Percentiles rank a stretch among this genome's conserved stretches.
phyloP scores from a whole-genome alignment of 768 basidiomycete genomes.

The Suillus spraguei region DNA sequence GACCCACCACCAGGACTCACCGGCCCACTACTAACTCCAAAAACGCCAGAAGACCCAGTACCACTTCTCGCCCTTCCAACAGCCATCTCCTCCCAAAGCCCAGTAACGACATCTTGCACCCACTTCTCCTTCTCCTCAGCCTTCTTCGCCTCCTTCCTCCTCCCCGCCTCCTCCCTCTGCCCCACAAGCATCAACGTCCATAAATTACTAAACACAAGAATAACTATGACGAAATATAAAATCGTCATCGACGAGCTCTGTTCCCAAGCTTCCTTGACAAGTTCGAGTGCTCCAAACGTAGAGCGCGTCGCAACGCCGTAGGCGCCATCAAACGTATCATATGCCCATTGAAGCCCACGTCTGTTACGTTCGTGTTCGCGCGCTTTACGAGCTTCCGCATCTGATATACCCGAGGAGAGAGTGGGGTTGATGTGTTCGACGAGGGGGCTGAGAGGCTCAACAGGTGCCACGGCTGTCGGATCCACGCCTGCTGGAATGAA shows the following conservation, averaged over 20 bases:
- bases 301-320: slow-evolving; percentile 70
- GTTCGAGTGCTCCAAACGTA: slow-evolving; percentile 72
- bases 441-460: slow-evolving; percentile 37
- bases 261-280: slow-evolving; percentile 80
- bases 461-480: slow-evolving; percentile 50
- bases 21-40: not conserved
- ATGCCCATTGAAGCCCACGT: slow-evolving; percentile 85
- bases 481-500: slow-evolving; percentile 87
- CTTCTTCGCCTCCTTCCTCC: slow-evolving; percentile 50
- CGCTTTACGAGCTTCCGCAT: slow-evolving; percentile 39
- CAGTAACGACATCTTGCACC: slow-evolving; percentile 71
- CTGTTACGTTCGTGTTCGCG: slow-evolving; percentile 70
- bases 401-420: slow-evolving; percentile 12
- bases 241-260: slow-evolving; percentile 72
- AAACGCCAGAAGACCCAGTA: slow-evolving; percentile 6
- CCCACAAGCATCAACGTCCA: slow-evolving; percentile 59
- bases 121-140: slow-evolving; percentile 73
- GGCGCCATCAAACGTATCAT: slow-evolving; percentile 82
- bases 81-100: slow-evolving; percentile 73
- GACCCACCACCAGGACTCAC: not conserved
- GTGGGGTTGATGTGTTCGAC: slow-evolving; percentile 18
- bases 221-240: slow-evolving; percentile 70
- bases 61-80: slow-evolving; percentile 39
- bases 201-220: slow-evolving; percentile 78
- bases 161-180: slow-evolving; percentile 46